Evolutionary conservation across 2,329 filamentous ascomycete genomes (phyloP).

Genomic region (Trichoderma aggressivum): DNA sequence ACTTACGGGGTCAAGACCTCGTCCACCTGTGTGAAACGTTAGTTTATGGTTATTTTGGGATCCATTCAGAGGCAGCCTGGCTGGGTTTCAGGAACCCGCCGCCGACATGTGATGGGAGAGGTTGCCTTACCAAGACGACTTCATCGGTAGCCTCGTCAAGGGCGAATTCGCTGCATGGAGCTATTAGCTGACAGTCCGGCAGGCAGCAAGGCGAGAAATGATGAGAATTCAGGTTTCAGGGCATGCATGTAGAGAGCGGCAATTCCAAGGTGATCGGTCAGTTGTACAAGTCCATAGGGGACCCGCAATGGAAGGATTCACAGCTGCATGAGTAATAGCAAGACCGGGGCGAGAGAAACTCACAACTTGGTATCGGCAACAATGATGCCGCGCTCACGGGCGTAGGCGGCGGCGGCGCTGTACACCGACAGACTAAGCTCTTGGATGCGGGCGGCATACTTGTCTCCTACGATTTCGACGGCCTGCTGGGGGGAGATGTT

Average conservation of each 20-base stretch:
- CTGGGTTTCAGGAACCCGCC: not conserved
- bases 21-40: slow-evolving; percentile 41
- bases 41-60: not conserved
- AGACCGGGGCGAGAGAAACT: not conserved
- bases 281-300: not conserved
- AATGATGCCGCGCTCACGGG: slow-evolving; percentile 40
- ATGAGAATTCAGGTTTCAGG: not conserved
- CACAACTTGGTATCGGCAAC: slow-evolving; percentile 23
- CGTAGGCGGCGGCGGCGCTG: slow-evolving; percentile 56
- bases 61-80: not conserved
- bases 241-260: not conserved
- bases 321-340: not conserved
- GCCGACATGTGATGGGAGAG: not conserved
- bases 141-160: slow-evolving; percentile 42
- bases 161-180: slow-evolving; percentile 42
- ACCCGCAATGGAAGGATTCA: not conserved
- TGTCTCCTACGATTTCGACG: slow-evolving; percentile 38
- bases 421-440: slow-evolving; percentile 33
- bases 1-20: slow-evolving; percentile 74
- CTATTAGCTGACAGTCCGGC: slow-evolving; percentile 28
- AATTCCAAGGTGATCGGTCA: not conserved
- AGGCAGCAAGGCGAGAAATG: not conserved
- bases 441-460: slow-evolving; percentile 32
- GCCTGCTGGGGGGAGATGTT: slow-evolving; percentile 75
- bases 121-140: slow-evolving; percentile 41